Evolutionary conservation across 164 flowering plant genomes (phyloP), one percentile per base, ranked within the genome.

Genomic region (Stephania yunnanensis): DNA sequence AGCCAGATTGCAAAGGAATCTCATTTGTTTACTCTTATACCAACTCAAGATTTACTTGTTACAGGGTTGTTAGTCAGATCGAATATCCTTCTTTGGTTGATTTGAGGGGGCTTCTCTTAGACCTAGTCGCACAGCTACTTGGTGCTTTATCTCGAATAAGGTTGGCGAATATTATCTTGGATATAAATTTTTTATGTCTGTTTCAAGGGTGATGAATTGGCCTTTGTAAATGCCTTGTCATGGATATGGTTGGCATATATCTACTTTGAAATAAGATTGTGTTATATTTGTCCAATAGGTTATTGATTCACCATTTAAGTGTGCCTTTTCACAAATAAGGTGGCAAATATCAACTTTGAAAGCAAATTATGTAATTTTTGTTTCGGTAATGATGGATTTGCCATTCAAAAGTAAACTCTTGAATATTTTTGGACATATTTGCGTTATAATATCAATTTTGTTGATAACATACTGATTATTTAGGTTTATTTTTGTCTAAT

Each of bases 121-220:
- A 95, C 80, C 81, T 94, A 50, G 99, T 95, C 80, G 98, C 99
- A 5, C 99, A 96, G 71, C 94, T 96, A 30, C 85, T 96, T 46
- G 99, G 99, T 74, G 99, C 99, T 78, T 87, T 96, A 77, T 96
- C 99, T 45, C 88, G 99, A 72, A 92, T 96, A 85, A 93, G 99
- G 99, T 91, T 88, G 77, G 29, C 65, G 64, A 71, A 13, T 10
- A n/a, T 19, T 58, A 46, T 6, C 44, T 25, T 58, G 7, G 19
- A 58, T 15, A 58, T 6, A 61, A n/a, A 61, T 19, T n/a, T 20
- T 15, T 61, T n/a, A 61, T 61, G 22, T 15, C 20, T 19, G 20
- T 19, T 61, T 61, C 66, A 61, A 7, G 66, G 66, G 22, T 61
- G n/a, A 19, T 61, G 66, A 36, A 36, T 36, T 36, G 4, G 42